Percentiles rank a stretch among this genome's conserved stretches.
Evolutionary conservation across 1,139 yeast species (phyloP).

Genomic region (Martiniozyma asiatica): DNA sequence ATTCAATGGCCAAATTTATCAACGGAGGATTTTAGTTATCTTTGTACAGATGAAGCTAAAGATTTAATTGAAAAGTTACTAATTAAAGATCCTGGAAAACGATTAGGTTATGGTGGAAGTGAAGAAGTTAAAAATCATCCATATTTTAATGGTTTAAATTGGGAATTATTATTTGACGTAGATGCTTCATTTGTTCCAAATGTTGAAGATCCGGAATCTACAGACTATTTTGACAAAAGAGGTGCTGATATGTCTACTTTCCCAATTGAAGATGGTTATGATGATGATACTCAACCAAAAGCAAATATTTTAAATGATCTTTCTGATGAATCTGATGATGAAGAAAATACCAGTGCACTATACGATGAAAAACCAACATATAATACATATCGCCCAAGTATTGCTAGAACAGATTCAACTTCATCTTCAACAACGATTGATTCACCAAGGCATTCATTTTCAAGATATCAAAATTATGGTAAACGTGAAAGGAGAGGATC

Average conservation of each 20-base stretch:
- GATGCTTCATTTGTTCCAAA: conserved; percentile 80
- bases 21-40: conserved; percentile 38
- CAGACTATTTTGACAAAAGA: conserved; percentile 83
- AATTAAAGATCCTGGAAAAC: conserved; percentile 44
- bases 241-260: conserved; percentile 70
- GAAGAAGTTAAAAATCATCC: conserved; percentile 69
- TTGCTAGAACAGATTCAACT: conserved; percentile 15
- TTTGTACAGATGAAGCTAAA: conserved; percentile 57
- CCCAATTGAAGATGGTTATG: conserved; percentile 39
- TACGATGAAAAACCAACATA: neutral
- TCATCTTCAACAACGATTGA: conserved; percentile 17
- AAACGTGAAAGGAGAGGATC: conserved; percentile 35
- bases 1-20: conserved; percentile 75
- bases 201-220: conserved; percentile 70
- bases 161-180: conserved; percentile 65
- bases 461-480: conserved; percentile 10
- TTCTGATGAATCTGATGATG: conserved; percentile 10
- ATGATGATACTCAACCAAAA: conserved; percentile 8
- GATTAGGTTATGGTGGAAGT: conserved; percentile 72
- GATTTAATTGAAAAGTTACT: conserved; percentile 60
- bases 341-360: conserved; percentile 1
- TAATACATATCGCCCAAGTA: neutral
- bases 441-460: conserved; percentile 18
- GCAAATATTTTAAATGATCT: conserved; percentile 5
- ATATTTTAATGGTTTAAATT: conserved; percentile 58